Percentiles rank a stretch among this genome's conserved stretches.
Evolutionary conservation across 768 basidiomycete species (phyloP).

Genomic region (Amanita jacksonii): DNA sequence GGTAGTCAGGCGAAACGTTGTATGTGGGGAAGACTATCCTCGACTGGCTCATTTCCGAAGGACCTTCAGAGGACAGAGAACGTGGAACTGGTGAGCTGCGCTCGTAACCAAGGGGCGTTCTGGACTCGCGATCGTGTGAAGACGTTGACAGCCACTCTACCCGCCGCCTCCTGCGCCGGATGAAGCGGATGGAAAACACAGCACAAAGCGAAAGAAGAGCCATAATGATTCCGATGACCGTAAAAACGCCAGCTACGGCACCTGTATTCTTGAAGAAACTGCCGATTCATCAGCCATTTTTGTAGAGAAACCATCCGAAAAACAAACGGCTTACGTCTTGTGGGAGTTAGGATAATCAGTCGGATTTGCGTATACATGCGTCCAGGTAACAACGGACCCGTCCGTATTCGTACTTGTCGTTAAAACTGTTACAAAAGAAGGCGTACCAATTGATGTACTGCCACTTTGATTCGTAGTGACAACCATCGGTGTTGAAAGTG

Average conservation of each 20-base stretch:
- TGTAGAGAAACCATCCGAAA: not conserved
- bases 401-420: conserved; percentile 36
- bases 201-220: conserved; percentile 35
- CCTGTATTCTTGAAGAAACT: conserved; percentile 61
- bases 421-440: conserved; percentile 36
- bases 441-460: conserved; percentile 20
- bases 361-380: conserved; percentile 45
- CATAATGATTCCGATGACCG: conserved; percentile 50
- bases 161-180: conserved; percentile 28
- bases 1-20: not conserved
- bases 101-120: not conserved
- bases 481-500: conserved; percentile 32
- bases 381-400: conserved; percentile 36
- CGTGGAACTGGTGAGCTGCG: no score
- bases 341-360: conserved; percentile 14
- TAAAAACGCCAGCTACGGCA: conserved; percentile 67
- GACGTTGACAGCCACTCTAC: conserved; percentile 26
- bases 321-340: conserved; percentile 9
- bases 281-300: conserved; percentile 14
- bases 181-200: conserved; percentile 33
- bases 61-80: not conserved
- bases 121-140: conserved; percentile 11
- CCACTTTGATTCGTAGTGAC: conserved; percentile 24
- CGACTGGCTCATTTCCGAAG: not conserved
- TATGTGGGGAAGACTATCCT: not conserved